A percentile compares a stretch with the other conserved stretches of the same genome.
Evolutionary conservation across 441 rosid species (phyloP).

Genomic region (Pelargonium exstipulatum): DNA sequence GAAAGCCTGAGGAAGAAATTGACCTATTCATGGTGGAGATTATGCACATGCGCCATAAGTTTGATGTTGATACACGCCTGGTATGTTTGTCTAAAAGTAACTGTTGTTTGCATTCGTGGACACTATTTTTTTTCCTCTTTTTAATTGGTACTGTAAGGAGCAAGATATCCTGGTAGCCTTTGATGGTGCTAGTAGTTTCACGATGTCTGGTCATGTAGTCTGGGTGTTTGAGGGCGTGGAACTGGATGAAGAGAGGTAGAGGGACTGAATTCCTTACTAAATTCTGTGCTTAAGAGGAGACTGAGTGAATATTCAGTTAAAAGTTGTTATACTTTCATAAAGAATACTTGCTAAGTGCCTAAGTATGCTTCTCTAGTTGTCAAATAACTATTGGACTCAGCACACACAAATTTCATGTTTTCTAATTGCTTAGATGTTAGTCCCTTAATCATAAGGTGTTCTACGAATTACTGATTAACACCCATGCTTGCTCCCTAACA

Average conservation of each 20-base stretch:
- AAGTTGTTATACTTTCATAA: too few relatives aligned
- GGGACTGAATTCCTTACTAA: neutral
- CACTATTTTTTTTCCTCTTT: neutral
- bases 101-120: neutral
- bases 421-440: too few relatives aligned
- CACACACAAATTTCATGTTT: too few relatives aligned
- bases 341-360: too few relatives aligned
- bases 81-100: constrained; percentile 31
- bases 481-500: too few relatives aligned
- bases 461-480: too few relatives aligned
- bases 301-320: too few relatives aligned
- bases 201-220: neutral
- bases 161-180: neutral
- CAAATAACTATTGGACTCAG: too few relatives aligned
- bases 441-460: too few relatives aligned
- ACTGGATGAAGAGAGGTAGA: neutral
- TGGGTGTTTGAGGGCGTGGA: neutral
- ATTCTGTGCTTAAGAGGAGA: too few relatives aligned
- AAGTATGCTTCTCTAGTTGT: too few relatives aligned
- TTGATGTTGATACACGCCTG: constrained; percentile 86
- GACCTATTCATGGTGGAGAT: constrained; percentile 97
- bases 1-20: constrained; percentile 74
- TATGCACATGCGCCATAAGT: constrained; percentile 96
- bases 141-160: neutral
- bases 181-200: neutral